These are phyloP conservation scores for Leucocoprinus leucothites DNA, from an alignment of 768 basidiomycete genomes.

Conservation along the genomic window DNA sequence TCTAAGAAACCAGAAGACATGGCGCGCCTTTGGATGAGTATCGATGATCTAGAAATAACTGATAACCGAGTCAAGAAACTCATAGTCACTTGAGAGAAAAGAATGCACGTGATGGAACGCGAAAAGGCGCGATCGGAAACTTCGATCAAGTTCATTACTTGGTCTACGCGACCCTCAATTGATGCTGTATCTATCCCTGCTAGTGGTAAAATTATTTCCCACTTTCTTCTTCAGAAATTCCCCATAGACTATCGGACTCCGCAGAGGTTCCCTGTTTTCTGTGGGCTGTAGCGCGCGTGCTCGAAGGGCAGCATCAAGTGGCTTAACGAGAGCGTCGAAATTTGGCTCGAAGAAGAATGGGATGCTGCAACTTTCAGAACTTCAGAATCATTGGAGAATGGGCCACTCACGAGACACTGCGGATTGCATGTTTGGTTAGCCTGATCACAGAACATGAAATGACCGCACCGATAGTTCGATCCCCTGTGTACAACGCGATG, in stretches of 20 bases:
- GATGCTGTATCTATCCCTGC: slow-evolving; percentile 36
- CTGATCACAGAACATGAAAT: slow-evolving; percentile 8
- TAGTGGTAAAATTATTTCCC: slow-evolving; percentile 60
- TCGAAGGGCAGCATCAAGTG: slow-evolving; percentile 59
- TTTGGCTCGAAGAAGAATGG: slow-evolving; percentile 97
- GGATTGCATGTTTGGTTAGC: not conserved
- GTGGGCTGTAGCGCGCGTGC: slow-evolving; percentile 21
- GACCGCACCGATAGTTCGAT: slow-evolving; percentile 57
- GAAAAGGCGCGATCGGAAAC: not conserved
- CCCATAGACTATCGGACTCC: slow-evolving; percentile 64
- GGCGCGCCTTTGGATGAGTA: slow-evolving; percentile 22
- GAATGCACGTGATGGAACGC: slow-evolving; percentile 20
- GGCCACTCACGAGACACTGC: slow-evolving; percentile 67
- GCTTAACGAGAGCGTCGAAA: slow-evolving; percentile 66
- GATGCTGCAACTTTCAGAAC: slow-evolving; percentile 40
- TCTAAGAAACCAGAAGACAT: slow-evolving; percentile 53
- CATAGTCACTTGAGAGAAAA: slow-evolving; percentile 16
- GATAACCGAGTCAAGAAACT: slow-evolving; percentile 30
- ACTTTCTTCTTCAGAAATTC: slow-evolving; percentile 71
- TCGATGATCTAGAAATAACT: slow-evolving; percentile 33
- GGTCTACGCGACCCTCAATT: not conserved
- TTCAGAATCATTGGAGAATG: not conserved
- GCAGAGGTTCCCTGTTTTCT: slow-evolving; percentile 14
- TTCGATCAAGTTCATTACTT: not conserved
- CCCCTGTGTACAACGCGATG: slow-evolving; percentile 83